Evolutionary conservation across 1,139 yeast species (phyloP).

Genomic region (Saccharomyces hybrid): DNA sequence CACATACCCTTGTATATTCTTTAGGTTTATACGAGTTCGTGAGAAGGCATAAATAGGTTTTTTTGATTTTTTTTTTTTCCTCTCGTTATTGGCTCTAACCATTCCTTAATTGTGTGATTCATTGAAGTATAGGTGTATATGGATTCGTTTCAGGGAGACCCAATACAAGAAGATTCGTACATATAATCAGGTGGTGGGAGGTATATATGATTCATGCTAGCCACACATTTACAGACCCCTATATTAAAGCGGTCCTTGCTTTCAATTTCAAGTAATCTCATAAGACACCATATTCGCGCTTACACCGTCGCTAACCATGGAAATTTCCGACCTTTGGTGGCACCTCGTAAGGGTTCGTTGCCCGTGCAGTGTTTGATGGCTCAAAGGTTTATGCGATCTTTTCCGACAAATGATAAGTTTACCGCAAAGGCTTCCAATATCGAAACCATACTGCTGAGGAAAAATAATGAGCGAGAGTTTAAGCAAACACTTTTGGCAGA

Average conservation of each 20-base stretch:
- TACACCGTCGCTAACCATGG: background rate
- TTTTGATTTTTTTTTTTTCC: background rate
- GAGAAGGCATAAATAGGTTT: too few relatives aligned
- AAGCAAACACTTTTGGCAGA: conserved; percentile 38
- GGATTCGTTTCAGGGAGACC: background rate
- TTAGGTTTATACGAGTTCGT: too few relatives aligned
- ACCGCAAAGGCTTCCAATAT: conserved; percentile 6
- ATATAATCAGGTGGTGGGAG: background rate
- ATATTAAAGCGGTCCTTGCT: background rate
- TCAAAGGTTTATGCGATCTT: background rate
- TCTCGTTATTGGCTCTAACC: background rate
- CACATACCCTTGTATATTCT: too few relatives aligned
- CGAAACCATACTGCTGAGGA: conserved; percentile 22
- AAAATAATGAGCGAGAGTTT: conserved; percentile 22
- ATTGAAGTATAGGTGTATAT: too few relatives aligned
- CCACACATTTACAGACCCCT: background rate
- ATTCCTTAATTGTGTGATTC: background rate
- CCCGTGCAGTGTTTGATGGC: background rate
- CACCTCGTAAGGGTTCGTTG: background rate
- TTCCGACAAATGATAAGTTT: background rate
- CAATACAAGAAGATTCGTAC: background rate
- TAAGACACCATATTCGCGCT: background rate
- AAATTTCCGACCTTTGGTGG: background rate
- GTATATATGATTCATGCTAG: background rate
- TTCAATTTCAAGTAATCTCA: background rate